A percentile compares a stretch with the other conserved stretches of the same genome.
Conservation (phyloP, 345 rosid species). For the Pugionium dolabratum region DNA sequence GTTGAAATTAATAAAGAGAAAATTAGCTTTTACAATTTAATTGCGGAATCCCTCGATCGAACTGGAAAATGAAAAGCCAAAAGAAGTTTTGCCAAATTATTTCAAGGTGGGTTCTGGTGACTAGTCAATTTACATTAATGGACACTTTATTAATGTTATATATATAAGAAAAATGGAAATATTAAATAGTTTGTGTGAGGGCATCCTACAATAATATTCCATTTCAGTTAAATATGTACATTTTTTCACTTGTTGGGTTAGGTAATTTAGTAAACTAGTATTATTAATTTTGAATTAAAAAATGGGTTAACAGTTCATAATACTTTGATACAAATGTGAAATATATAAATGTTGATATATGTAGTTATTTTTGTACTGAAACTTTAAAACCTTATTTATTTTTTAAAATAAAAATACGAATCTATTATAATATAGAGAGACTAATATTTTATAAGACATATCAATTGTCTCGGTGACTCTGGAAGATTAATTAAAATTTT, state of each 20-base stretch:
- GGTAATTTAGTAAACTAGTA: conserved; percentile 1
- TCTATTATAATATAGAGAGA: background rate
- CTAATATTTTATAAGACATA: too few species aligned
- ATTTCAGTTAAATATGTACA: conserved; percentile 20
- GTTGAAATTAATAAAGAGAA: conserved; percentile 16
- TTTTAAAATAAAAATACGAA: background rate
- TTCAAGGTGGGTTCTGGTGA: conserved; percentile 38
- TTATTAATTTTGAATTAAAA: too few species aligned
- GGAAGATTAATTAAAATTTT: conserved; percentile 4
- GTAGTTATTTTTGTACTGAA: background rate
- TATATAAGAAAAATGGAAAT: background rate
- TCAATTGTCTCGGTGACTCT: background rate
- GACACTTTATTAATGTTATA: conserved; percentile 21
- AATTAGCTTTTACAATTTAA: conserved; percentile 9
- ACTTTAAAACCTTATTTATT: too few species aligned
- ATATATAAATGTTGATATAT: background rate
- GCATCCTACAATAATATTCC: background rate
- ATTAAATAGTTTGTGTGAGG: too few species aligned
- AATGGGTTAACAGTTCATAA: background rate
- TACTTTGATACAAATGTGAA: conserved; percentile 12
- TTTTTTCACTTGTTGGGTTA: conserved; percentile 28
- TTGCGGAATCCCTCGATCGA: conserved; percentile 14
- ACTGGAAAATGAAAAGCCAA: conserved; percentile 32
- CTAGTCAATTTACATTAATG: conserved; percentile 37
- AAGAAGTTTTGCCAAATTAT: conserved; percentile 33